Percentiles rank a stretch among this genome's conserved stretches.
These are phyloP conservation scores for Yamadazyma friedrichii DNA, from an alignment of 1,139 yeast species.

Conservation along the genomic window DNA sequence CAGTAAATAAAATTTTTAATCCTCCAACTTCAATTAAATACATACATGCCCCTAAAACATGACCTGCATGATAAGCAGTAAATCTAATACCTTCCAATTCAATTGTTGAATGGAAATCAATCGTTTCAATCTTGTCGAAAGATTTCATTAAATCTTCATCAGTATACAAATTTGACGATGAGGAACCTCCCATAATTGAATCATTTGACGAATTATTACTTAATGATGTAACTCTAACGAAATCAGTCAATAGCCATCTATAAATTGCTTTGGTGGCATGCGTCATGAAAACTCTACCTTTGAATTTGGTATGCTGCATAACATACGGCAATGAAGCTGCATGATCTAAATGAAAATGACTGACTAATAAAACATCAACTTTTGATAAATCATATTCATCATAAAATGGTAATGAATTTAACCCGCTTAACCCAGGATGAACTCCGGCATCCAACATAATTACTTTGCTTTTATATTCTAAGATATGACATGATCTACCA, in stretches of 20 bases:
- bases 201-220: slow-evolving; percentile 20
- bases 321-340: slow-evolving; percentile 98
- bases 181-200: slow-evolving; percentile 17
- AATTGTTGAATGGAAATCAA: slow-evolving; percentile 92
- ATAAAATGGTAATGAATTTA: slow-evolving; percentile 88
- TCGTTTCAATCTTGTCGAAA: slow-evolving; percentile 86
- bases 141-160: slow-evolving; percentile 89
- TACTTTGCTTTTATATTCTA: slow-evolving; percentile 92
- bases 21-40: slow-evolving; percentile 94
- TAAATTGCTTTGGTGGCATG: slow-evolving; percentile 98
- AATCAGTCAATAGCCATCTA: slow-evolving; percentile 91
- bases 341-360: slow-evolving; percentile 96
- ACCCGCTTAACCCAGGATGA: slow-evolving; percentile 92
- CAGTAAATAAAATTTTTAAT: slow-evolving; percentile 82
- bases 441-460: slow-evolving; percentile 98
- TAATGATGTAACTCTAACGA: slow-evolving; percentile 84
- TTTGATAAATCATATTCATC: slow-evolving; percentile 90
- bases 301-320: slow-evolving; percentile 93
- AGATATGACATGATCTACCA: slow-evolving; percentile 91
- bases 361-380: slow-evolving; percentile 81
- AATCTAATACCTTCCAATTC: slow-evolving; percentile 92
- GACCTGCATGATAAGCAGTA: slow-evolving; percentile 99
- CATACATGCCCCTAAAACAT: slow-evolving; percentile 98
- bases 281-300: slow-evolving; percentile 96
- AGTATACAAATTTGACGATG: slow-evolving; percentile 64